Evolutionary conservation across 2,329 filamentous ascomycete genomes (phyloP), one percentile per base, ranked within the genome.

Genomic region (Aspergillus sp.): DNA sequence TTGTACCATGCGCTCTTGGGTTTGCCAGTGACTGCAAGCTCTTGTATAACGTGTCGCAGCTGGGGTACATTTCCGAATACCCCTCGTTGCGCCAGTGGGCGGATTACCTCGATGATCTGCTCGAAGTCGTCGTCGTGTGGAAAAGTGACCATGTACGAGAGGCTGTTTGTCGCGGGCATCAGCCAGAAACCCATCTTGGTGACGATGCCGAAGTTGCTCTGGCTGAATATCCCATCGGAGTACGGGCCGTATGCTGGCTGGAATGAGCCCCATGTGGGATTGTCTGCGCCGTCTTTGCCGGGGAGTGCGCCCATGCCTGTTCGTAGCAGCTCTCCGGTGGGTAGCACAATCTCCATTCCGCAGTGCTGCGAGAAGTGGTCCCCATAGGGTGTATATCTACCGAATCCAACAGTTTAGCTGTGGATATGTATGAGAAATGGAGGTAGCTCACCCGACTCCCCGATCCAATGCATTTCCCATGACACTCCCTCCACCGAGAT

Each of bases 171-270:
- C 46, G 82, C 81, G 1, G 78, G 77, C 82, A 84, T 84, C 35
- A 85, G 71, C 70, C 74, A 78, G 63, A 84, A 75, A 0, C 81
- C 82, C 76, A 85, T 80, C 68, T 84, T 84, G 3, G 79, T 80
- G 7, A 83, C 77, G 35, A 84, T 80, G 24, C 81, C 82, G 7
- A 82, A 73, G 58, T 79, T 82, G 19, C 75, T 77, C 64, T 84
- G 81, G 0, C 78, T 75, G 62, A 84, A 84, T 14, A 84, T 74
- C 1, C 79, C 79, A 54, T 74, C 72, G 14, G 66, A 68, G 24
- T 68, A 67, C 0, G 76, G 76, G 0, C 75, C 76, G 56, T 41
- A 52, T 6, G 14, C 46, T 9, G n/a, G 27, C 5, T 35, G 46
- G 46, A 33, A 48, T 14, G 19, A 21, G 8, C 12, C n/a, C 41